Conservation (phyloP, 257 asterid genomes). For the Eustoma russellianum region DNA sequence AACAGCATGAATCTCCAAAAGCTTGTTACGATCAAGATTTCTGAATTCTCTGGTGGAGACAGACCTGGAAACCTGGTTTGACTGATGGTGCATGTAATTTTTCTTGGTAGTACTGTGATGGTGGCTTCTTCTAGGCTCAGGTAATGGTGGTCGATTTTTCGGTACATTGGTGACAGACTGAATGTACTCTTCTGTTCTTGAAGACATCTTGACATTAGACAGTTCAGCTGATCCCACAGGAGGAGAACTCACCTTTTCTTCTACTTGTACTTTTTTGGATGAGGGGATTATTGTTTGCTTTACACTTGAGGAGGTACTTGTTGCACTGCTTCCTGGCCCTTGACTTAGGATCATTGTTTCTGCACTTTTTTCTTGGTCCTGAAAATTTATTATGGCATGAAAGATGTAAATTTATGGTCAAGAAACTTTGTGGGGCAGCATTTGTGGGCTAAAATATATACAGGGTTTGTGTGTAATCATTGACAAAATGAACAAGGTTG, state of each 20-base stretch:
- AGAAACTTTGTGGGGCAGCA: no score
- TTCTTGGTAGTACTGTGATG: conserved; percentile 1
- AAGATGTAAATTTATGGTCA: no score
- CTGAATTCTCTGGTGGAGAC: conserved; percentile 43
- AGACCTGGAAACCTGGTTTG: conserved; percentile 38
- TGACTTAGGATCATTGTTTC: conserved; percentile 30
- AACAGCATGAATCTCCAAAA: conserved; percentile 22
- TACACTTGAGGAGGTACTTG: conserved; percentile 45
- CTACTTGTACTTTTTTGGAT: conserved; percentile 12
- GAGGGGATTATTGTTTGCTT: conserved; percentile 18
- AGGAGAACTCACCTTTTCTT: conserved; percentile 7
- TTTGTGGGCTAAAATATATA: no score
- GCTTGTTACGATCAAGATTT: conserved; percentile 23
- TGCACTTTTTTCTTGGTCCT: conserved; percentile 32
- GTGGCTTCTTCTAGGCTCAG: conserved; percentile 12
- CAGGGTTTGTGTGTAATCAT: no score
- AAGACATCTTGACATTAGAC: conserved; percentile 10
- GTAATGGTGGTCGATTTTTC: conserved; percentile 13
- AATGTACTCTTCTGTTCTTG: conserved; percentile 31
- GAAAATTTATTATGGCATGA: neutral
- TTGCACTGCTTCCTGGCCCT: conserved; percentile 49
- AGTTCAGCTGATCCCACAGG: conserved; percentile 15
- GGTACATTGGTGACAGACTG: conserved; percentile 8
- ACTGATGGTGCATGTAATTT: conserved; percentile 17
- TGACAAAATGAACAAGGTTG: no score